phyloP scores from a whole-genome alignment of 192 early-diverging fungal species.

The Polychytrium aggregatum region DNA sequence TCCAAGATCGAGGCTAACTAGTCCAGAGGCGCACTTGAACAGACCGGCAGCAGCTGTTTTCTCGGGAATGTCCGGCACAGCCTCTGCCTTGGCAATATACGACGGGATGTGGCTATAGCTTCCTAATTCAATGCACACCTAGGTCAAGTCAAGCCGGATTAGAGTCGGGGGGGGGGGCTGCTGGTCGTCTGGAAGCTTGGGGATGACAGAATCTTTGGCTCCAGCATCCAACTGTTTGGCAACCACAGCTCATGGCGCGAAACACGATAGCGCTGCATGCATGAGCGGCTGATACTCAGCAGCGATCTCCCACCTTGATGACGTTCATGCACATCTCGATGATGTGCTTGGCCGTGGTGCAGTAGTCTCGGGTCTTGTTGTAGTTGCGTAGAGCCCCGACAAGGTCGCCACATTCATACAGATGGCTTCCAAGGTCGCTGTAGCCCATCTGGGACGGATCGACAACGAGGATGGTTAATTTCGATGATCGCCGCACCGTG shows the following conservation, averaged over 20 bases:
- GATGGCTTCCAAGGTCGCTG: constrained; percentile 70
- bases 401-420: constrained; percentile 60
- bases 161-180: not conserved
- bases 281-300: too few species aligned
- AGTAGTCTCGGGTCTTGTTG: constrained; percentile 63
- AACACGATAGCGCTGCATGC: too few species aligned
- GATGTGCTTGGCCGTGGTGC: constrained; percentile 60
- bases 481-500: too few species aligned
- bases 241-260: too few species aligned
- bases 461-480: not conserved
- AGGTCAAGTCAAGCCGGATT: not conserved
- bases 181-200: too few species aligned
- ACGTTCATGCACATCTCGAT: constrained; percentile 73
- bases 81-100: constrained; percentile 61
- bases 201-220: too few species aligned
- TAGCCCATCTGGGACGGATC: constrained; percentile 51
- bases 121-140: constrained; percentile 56
- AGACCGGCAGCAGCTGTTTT: constrained; percentile 45
- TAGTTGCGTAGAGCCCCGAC: constrained; percentile 55
- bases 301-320: constrained; percentile 72
- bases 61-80: constrained; percentile 49
- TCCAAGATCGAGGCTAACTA: constrained; percentile 46
- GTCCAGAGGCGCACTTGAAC: constrained; percentile 50
- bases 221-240: too few species aligned
- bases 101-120: constrained; percentile 60